A percentile compares a stretch with the other conserved stretches of the same genome.
Evolutionary conservation across 1,284 basidiomycete genomes (phyloP).

Genomic region (Malassezia nana): DNA sequence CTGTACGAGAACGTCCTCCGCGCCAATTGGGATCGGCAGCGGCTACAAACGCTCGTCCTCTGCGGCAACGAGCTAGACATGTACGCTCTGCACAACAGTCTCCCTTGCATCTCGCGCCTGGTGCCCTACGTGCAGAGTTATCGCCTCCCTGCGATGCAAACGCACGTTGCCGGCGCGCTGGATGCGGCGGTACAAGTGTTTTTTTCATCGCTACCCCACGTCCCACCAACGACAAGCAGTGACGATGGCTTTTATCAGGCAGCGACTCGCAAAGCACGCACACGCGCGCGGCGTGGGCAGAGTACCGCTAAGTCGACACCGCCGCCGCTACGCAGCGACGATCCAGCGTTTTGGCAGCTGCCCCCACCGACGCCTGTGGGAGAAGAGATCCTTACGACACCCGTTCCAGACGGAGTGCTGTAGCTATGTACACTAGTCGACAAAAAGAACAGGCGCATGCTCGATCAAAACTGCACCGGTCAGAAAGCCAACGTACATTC

Average conservation of each 20-base stretch:
- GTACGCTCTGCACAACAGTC: neutral
- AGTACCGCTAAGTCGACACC: neutral
- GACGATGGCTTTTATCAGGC: conserved; percentile 2
- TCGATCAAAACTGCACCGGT: conserved; percentile 8
- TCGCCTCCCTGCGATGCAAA: neutral
- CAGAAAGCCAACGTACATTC: conserved; percentile 1
- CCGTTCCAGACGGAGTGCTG: neutral
- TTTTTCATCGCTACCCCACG: neutral
- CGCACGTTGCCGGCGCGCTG: conserved; percentile 3
- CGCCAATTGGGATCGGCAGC: conserved; percentile 17
- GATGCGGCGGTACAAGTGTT: conserved; percentile 9
- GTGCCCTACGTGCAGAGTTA: neutral
- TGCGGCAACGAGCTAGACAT: conserved; percentile 16
- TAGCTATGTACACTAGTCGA: conserved; percentile 2
- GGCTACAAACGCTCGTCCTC: conserved; percentile 5
- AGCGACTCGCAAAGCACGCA: neutral
- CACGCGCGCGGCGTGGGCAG: neutral
- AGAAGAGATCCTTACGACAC: conserved; percentile 2
- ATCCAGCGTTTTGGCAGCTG: conserved; percentile 11
- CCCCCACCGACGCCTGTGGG: neutral
- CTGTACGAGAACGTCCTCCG: conserved; percentile 21
- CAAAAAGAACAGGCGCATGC: conserved; percentile 6
- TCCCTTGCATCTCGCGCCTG: neutral
- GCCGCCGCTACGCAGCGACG: neutral
- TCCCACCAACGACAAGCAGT: neutral